Evolutionary conservation across 768 basidiomycete species (phyloP).

Genomic region (Boletus tylopilopsis): DNA sequence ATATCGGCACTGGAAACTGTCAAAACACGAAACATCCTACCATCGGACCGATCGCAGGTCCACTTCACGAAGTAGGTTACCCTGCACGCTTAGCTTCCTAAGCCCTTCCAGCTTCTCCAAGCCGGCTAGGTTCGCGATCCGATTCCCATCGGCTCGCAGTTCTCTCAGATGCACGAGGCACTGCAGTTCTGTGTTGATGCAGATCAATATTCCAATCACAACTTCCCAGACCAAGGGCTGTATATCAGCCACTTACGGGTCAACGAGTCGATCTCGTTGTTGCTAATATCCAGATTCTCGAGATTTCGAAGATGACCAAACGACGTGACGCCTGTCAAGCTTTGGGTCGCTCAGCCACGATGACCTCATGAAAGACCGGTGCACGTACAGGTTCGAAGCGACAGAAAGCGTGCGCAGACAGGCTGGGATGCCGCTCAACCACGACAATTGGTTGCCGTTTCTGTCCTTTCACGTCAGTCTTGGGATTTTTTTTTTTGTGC

Average conservation of each 20-base stretch:
- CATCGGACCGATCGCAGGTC: conserved; percentile 66
- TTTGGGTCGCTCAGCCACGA: conserved; percentile 32
- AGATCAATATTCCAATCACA: conserved; percentile 4
- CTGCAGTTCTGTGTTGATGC: conserved; percentile 60
- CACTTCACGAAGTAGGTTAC: conserved; percentile 61
- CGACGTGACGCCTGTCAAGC: conserved; percentile 82
- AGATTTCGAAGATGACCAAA: conserved; percentile 84
- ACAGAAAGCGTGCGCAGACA: conserved; percentile 74
- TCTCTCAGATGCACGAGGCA: conserved; percentile 85
- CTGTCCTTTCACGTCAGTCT: conserved; percentile 37
- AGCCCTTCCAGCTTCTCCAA: conserved; percentile 78
- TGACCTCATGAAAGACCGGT: conserved; percentile 6
- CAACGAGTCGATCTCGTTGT: conserved; percentile 86
- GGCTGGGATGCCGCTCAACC: conserved; percentile 75
- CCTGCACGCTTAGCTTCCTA: conserved; percentile 76
- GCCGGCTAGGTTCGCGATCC: conserved; percentile 68
- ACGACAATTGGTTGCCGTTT: conserved; percentile 69
- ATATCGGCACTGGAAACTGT: conserved; percentile 5
- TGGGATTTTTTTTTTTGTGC: neutral
- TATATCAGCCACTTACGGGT: conserved; percentile 55
- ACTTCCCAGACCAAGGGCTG: neutral
- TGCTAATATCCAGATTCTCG: conserved; percentile 86
- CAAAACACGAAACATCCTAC: conserved; percentile 35
- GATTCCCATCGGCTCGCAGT: conserved; percentile 86
- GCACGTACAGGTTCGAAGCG: conserved; percentile 63